Evolutionary conservation across 176 grass and related monocot genomes (phyloP), one percentile per base, ranked within the genome.

Genomic region (Carex scoparia): DNA sequence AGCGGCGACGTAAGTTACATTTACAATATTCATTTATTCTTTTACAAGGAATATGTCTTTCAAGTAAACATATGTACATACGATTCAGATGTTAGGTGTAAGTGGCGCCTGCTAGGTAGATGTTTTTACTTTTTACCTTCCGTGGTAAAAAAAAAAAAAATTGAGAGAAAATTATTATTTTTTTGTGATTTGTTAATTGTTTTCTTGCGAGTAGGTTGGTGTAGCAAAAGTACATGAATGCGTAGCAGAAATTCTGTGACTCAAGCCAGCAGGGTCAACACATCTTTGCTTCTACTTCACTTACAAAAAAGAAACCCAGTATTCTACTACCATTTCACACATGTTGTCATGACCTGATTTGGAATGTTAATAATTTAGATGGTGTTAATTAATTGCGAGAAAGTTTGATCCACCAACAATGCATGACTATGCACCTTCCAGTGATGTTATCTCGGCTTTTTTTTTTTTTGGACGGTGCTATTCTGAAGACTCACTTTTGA

Each of bases 241-340:
- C 80, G 60, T 83, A 83, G 61, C 62, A 65, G 80, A 68, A 83
- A 65, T 83, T 68, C 80, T 83, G 80, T 66, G 9, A 66, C 37
- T 42, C 33, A 73, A 69, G 33, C 1, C 67, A 69, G 40, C 35
- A 35, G 79, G 63, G 61, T 83, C 80, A 83, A 66, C 61, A 83
- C 19, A 83, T 65, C 80, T 83, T 83, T 51, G 80, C 80, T 83
- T 83, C 62, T 68, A 83, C 80, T 83, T 83, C 80, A 82, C 80
- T 64, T 82, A 66, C 5, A 32, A 46, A 49, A 82, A 82, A 42
- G 58, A 82, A 31, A 40, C 40, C 2, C 10, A 62, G 10, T 60
- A 81, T 81, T 81, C 10, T 53, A 54, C n/a, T 38, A 51, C 16
- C 56, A 61, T 81, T 81, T 42, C 59, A 65, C 35, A 63, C 49